Evolutionary conservation across 2,329 filamentous ascomycete genomes (phyloP).

Genomic region (Tolypocladium guangdongense): DNA sequence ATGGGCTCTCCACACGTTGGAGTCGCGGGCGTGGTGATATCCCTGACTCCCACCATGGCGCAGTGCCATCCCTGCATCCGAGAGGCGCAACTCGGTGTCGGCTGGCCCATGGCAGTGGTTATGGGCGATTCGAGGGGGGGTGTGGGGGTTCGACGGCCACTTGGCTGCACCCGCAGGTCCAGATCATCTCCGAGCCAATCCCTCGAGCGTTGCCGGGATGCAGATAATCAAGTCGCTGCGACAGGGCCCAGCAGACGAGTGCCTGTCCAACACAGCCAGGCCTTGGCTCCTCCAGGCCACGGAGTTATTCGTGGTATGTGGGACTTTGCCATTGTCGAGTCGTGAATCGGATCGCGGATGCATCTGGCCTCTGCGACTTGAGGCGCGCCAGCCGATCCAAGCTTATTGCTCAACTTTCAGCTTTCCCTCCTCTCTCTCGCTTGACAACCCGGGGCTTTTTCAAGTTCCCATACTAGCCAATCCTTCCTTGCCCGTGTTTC

Average conservation of each 20-base stretch:
- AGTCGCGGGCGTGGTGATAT: neutral
- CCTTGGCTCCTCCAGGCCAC: neutral
- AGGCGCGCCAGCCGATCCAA: neutral
- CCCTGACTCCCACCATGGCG: neutral
- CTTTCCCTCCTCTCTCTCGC: neutral
- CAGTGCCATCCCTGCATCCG: neutral
- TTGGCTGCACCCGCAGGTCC: neutral
- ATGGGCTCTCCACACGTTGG: neutral
- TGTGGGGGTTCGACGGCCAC: neutral
- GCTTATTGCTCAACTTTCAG: neutral
- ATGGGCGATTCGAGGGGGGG: neutral
- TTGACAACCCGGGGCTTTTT: neutral
- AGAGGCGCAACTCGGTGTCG: neutral
- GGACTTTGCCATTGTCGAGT: neutral
- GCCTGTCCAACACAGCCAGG: neutral
- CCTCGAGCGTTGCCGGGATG: neutral
- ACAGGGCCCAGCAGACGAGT: neutral
- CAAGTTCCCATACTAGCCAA: neutral
- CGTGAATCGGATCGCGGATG: neutral
- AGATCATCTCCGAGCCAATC: neutral
- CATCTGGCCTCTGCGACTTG: neutral
- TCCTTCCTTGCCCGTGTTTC: neutral
- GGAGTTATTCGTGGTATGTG: neutral
- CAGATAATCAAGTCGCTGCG: neutral
- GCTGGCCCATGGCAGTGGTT: neutral